A percentile compares a stretch with the other conserved stretches of the same genome.
These are phyloP conservation scores for Colletotrichum godetiae DNA, from an alignment of 2,329 filamentous ascomycete species.

Conservation along the genomic window DNA sequence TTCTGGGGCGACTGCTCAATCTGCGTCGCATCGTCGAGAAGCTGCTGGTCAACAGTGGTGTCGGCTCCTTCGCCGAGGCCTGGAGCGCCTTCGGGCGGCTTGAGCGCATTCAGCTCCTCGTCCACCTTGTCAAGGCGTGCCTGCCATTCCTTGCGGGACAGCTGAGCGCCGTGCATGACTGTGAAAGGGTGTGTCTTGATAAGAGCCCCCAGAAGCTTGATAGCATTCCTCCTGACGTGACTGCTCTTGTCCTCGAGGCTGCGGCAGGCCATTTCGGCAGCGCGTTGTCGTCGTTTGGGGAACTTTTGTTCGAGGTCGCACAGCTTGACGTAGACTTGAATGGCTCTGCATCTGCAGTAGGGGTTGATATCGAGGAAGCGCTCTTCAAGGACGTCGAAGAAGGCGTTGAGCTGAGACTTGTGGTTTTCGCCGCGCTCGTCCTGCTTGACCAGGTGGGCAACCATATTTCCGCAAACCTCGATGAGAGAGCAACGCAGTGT, in stretches of 20 bases:
- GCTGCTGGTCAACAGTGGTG: conserved; percentile 76
- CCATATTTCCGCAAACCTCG: conserved; percentile 96
- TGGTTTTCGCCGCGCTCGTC: conserved; percentile 92
- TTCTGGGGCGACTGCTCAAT: conserved; percentile 70
- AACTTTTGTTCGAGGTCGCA: conserved; percentile 98
- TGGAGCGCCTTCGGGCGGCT: conserved; percentile 79
- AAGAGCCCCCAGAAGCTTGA: conserved; percentile 88
- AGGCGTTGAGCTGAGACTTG: conserved; percentile 94
- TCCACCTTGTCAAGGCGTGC: conserved; percentile 85
- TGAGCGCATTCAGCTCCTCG: conserved; percentile 81
- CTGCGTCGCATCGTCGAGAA: conserved; percentile 91
- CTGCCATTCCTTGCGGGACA: conserved; percentile 88
- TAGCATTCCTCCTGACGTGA: conserved; percentile 93
- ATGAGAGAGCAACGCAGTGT: conserved; percentile 93
- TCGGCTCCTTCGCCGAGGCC: conserved; percentile 78
- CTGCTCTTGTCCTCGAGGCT: conserved; percentile 98
- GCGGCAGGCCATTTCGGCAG: conserved; percentile 85
- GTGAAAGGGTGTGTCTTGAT: conserved; percentile 96
- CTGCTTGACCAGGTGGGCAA: conserved; percentile 88
- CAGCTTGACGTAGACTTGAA: conserved; percentile 92
- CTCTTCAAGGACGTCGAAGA: conserved; percentile 96
- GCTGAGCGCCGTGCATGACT: conserved; percentile 87
- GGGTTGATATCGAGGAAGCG: conserved; percentile 97
- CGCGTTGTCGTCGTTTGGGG: conserved; percentile 88
- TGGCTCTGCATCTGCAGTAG: conserved; percentile 89